Conservation (phyloP, 345 rosid genomes). For the Mangifera indica region DNA sequence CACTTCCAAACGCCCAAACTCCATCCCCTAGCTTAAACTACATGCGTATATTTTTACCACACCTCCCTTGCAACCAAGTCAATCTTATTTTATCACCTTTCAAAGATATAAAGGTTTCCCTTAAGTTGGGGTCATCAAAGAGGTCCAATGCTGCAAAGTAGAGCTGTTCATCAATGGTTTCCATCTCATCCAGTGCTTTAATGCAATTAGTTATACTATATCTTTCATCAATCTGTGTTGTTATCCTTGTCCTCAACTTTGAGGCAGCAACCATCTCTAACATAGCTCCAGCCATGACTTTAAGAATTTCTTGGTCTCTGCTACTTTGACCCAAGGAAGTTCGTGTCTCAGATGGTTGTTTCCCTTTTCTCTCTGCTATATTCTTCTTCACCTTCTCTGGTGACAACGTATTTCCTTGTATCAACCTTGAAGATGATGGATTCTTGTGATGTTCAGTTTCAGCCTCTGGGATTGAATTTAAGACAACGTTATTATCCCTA, state of each 20-base stretch:
- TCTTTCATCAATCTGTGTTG: slow-evolving; percentile 28
- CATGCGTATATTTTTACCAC: slow-evolving; percentile 13
- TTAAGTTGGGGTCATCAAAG: slow-evolving; percentile 55
- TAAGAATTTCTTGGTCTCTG: slow-evolving; percentile 39
- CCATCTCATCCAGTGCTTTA: slow-evolving; percentile 61
- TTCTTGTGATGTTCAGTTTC: slow-evolving; percentile 29
- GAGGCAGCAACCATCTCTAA: slow-evolving; percentile 54
- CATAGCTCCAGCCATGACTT: slow-evolving; percentile 60
- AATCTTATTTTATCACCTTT: slow-evolving; percentile 40
- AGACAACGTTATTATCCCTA: slow-evolving; percentile 27
- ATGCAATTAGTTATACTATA: slow-evolving; percentile 65
- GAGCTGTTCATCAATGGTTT: slow-evolving; percentile 47
- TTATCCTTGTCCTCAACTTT: slow-evolving; percentile 35
- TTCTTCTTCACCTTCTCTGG: slow-evolving; percentile 33
- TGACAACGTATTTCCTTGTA: slow-evolving; percentile 12
- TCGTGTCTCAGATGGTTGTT: slow-evolving; percentile 41
- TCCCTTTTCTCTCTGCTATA: slow-evolving; percentile 43
- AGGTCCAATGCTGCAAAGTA: slow-evolving; percentile 70
- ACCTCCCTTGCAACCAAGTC: slow-evolving; percentile 63
- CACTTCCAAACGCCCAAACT: background rate
- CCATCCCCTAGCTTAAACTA: background rate
- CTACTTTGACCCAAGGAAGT: slow-evolving; percentile 25
- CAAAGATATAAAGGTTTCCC: slow-evolving; percentile 65
- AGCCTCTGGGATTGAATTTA: slow-evolving; percentile 29
- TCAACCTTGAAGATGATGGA: slow-evolving; percentile 31